Conservation (phyloP, 331 rosid genomes). For the Cydonia oblonga region DNA sequence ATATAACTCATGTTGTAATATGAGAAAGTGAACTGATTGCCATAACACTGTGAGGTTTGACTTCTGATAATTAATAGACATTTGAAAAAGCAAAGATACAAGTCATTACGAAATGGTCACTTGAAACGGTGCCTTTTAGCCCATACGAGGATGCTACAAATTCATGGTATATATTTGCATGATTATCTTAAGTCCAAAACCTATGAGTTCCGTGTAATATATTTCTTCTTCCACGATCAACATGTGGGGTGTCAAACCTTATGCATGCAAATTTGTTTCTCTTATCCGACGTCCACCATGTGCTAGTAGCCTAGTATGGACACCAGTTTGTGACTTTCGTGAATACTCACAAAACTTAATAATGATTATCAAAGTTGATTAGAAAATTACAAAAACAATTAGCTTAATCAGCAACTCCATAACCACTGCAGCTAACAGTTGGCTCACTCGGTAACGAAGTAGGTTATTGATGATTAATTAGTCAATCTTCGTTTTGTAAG, state of each 20-base stretch:
- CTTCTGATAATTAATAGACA: no score
- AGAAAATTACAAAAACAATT: background rate
- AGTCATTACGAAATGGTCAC: background rate
- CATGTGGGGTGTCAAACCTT: slow-evolving; percentile 16
- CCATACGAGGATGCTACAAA: no score
- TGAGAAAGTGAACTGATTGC: no score
- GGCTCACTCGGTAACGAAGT: background rate
- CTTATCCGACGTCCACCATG: background rate
- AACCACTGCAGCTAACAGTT: background rate
- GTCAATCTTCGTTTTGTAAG: background rate
- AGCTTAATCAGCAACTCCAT: background rate
- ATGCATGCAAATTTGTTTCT: background rate
- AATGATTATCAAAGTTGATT: background rate
- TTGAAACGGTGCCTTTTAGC: no score
- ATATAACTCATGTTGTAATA: no score
- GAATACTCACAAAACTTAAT: no score
- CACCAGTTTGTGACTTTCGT: background rate
- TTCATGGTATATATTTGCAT: background rate
- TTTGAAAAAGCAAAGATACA: background rate
- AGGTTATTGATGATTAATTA: background rate
- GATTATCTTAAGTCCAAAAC: background rate
- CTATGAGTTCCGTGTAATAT: background rate
- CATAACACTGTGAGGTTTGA: no score
- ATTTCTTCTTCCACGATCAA: background rate
- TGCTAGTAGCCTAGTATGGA: background rate